A percentile compares a stretch with the other conserved stretches of the same genome.
Conservation (phyloP, 345 rosid species). For the Physaria fendleri region DNA sequence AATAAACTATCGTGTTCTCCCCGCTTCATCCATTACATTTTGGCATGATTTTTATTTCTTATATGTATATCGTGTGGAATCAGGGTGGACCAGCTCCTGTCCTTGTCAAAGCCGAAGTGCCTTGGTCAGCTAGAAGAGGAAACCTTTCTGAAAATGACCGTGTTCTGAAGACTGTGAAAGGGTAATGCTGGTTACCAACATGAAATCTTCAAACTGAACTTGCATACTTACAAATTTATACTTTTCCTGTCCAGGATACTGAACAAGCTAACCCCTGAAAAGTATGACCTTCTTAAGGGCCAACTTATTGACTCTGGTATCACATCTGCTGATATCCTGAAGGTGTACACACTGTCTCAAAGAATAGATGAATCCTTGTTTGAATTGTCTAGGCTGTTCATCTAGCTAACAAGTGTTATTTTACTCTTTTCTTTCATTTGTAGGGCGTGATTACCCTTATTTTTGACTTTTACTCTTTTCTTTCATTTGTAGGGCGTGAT, state of each 20-base stretch:
- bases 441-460: conserved; percentile 71
- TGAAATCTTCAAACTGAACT: not conserved
- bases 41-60: not conserved
- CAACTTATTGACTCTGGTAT: conserved; percentile 95
- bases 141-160: conserved; percentile 50
- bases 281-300: conserved; percentile 87
- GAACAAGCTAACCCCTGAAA: conserved; percentile 94
- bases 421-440: conserved; percentile 2
- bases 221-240: conserved; percentile 7
- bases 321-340: conserved; percentile 72
- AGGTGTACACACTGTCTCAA: conserved; percentile 35
- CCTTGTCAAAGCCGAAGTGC: conserved; percentile 62
- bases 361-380: not conserved
- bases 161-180: conserved; percentile 63
- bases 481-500: conserved; percentile 52
- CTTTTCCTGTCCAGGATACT: conserved; percentile 50
- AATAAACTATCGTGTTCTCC: not conserved
- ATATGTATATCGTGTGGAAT: conserved; percentile 4
- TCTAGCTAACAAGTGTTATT: conserved; percentile 5
- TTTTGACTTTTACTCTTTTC: conserved; percentile 42
- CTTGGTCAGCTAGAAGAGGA: conserved; percentile 61
- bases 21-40: not conserved
- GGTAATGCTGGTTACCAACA: conserved; percentile 37
- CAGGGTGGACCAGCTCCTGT: conserved; percentile 60
- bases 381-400: not conserved